Percentiles rank a stretch among this genome's conserved stretches.
phyloP scores from a whole-genome alignment of 176 grass and related monocot species.

The Eleusine indica region DNA sequence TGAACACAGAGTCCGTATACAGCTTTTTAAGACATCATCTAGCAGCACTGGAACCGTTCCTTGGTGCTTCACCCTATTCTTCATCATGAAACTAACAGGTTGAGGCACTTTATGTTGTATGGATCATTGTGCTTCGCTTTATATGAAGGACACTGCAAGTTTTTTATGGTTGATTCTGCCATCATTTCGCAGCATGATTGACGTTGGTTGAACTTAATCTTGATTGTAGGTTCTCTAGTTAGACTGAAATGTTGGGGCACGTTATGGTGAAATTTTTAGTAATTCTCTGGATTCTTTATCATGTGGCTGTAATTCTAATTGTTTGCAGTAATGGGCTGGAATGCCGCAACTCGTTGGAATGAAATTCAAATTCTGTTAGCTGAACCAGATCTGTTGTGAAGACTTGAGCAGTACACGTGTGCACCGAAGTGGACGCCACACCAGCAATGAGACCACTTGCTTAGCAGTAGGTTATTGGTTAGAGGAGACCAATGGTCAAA shows the following conservation, averaged over 20 bases:
- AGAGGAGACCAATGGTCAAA: conserved; percentile 72
- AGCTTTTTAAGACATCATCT: conserved; percentile 68
- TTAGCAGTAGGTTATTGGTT: background rate
- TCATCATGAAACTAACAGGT: conserved; percentile 43
- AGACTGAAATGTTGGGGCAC: background rate
- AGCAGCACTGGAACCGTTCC: conserved; percentile 57
- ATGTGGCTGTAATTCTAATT: background rate
- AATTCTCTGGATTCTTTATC: background rate
- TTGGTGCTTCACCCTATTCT: conserved; percentile 68
- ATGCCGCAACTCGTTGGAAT: background rate
- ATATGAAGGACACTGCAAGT: background rate
- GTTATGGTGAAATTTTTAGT: background rate
- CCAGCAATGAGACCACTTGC: background rate
- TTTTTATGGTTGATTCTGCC: background rate
- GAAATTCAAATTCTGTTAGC: background rate
- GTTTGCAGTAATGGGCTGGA: background rate
- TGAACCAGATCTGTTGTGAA: background rate
- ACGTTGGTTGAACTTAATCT: background rate
- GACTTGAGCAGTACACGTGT: background rate
- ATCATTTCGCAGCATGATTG: background rate
- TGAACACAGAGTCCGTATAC: conserved; percentile 67
- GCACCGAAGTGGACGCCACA: no score
- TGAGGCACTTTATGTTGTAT: background rate
- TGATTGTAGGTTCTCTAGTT: background rate
- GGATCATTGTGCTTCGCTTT: background rate